A percentile compares a stretch with the other conserved stretches of the same genome.
phyloP scores from a whole-genome alignment of 164 flowering plant species.

The Aristolochia californica region DNA sequence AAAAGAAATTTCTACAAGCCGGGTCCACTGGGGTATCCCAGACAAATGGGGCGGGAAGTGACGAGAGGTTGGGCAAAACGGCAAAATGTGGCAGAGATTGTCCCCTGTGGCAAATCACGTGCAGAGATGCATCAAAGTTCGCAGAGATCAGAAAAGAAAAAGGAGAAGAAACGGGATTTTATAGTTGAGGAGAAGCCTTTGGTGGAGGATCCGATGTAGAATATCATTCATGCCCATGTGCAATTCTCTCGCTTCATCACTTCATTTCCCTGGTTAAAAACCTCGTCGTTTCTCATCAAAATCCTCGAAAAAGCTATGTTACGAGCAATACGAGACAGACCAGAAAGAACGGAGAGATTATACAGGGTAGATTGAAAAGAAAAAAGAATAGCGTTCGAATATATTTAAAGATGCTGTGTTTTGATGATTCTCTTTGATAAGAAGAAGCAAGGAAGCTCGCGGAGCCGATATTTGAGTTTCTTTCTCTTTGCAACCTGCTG shows the following conservation, averaged over 20 bases:
- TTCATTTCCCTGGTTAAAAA: too few relatives aligned
- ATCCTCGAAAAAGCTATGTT: too few relatives aligned
- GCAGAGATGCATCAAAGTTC: constrained; percentile 19
- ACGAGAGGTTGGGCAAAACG: too few relatives aligned
- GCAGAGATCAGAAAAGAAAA: constrained; percentile 7
- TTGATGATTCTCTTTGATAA: constrained; percentile 2
- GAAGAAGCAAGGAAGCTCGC: not conserved
- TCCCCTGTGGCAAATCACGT: constrained; percentile 14
- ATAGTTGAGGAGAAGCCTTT: constrained; percentile 11
- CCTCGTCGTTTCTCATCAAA: not conserved
- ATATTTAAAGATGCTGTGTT: not conserved
- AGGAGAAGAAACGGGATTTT: constrained; percentile 7
- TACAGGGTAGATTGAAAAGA: too few relatives aligned
- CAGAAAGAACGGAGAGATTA: not conserved
- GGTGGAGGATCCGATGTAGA: constrained; percentile 17
- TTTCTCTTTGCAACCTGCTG: not conserved
- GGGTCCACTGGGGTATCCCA: not conserved
- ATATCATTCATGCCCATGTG: not conserved
- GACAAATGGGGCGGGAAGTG: not conserved
- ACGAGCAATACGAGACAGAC: too few relatives aligned
- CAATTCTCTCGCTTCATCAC: not conserved
- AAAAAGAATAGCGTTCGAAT: not conserved
- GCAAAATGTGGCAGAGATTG: too few relatives aligned
- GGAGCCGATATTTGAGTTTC: not conserved
- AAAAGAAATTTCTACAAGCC: not conserved